A percentile compares a stretch with the other conserved stretches of the same genome.
These are phyloP conservation scores for Calonectria ilicicola DNA, from an alignment of 2,329 filamentous ascomycete genomes.

Conservation along the genomic window DNA sequence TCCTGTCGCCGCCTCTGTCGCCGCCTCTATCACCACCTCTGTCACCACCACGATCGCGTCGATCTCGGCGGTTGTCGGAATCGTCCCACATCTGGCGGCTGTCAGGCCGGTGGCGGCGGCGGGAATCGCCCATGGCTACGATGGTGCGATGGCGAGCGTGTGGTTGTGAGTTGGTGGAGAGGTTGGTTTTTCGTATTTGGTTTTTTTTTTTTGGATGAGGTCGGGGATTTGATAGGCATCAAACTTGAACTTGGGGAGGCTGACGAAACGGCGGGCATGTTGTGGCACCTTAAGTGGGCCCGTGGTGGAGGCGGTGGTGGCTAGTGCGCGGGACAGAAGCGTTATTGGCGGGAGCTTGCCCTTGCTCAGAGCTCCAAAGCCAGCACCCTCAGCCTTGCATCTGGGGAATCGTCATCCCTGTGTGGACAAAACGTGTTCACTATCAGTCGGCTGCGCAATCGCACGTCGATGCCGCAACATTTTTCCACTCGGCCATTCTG, in stretches of 20 bases:
- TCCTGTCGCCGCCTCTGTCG: conserved; percentile 35
- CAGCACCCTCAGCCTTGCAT: conserved; percentile 41
- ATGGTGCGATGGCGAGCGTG: background rate
- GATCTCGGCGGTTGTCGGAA: conserved; percentile 53
- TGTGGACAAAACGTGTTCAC: conserved; percentile 40
- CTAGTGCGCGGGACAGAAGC: conserved; percentile 14
- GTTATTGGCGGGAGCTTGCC: conserved; percentile 41
- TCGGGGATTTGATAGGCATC: conserved; percentile 8
- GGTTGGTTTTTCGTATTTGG: background rate
- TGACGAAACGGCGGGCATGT: conserved; percentile 26
- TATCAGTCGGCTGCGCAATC: conserved; percentile 25
- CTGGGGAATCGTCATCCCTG: conserved; percentile 27
- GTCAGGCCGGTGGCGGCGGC: conserved; percentile 56
- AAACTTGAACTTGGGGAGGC: conserved; percentile 28
- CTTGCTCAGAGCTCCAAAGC: conserved; percentile 8
- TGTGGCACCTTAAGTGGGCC: conserved; percentile 10
- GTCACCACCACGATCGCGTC: conserved; percentile 39
- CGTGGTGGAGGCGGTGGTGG: conserved; percentile 31
- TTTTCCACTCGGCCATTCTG: background rate
- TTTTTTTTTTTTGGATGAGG: background rate
- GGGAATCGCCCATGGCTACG: conserved; percentile 48
- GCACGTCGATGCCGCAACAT: conserved; percentile 21
- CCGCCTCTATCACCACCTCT: too few species aligned
- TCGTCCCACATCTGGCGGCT: conserved; percentile 73
- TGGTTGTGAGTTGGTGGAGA: background rate